A percentile compares a stretch with the other conserved stretches of the same genome.
phyloP scores from a whole-genome alignment of 352 stramenopile species.

The Phytopythium sindhum region DNA sequence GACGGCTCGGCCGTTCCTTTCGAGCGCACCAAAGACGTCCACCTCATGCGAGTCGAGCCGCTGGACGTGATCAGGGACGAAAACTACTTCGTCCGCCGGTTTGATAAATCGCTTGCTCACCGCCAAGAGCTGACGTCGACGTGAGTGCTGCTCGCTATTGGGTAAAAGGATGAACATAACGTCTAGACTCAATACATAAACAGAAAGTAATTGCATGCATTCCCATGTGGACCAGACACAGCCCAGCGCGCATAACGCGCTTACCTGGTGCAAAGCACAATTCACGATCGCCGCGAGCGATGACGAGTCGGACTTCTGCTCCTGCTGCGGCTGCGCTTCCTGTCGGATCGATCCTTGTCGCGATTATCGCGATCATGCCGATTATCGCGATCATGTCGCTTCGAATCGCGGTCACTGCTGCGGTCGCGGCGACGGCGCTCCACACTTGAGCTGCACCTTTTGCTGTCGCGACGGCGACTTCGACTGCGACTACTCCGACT shows the following conservation, averaged over 20 bases:
- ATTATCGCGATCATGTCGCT: slow-evolving; percentile 7
- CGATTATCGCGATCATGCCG: slow-evolving; percentile 3
- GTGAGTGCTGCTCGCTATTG: background rate
- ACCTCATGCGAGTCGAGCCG: slow-evolving; percentile 65
- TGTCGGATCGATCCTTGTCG: background rate
- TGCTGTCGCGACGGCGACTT: background rate
- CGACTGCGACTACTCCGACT: slow-evolving; percentile 10
- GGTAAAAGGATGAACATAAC: background rate
- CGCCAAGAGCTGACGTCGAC: background rate
- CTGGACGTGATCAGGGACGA: slow-evolving; percentile 53
- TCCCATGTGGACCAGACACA: background rate
- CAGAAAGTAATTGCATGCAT: background rate
- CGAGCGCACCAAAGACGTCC: slow-evolving; percentile 29
- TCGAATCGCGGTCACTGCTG: slow-evolving; percentile 1
- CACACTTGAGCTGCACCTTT: background rate
- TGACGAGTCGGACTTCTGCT: slow-evolving; percentile 4
- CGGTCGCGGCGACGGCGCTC: slow-evolving; percentile 8
- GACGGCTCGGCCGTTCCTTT: slow-evolving; percentile 30
- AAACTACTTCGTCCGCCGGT: slow-evolving; percentile 53
- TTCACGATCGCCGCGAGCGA: background rate
- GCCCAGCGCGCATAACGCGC: background rate
- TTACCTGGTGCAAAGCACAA: background rate
- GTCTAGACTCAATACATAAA: background rate
- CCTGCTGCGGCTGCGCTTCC: slow-evolving; percentile 9
- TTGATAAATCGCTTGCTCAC: slow-evolving; percentile 9